Evolutionary conservation across 805 yeast species (phyloP), one percentile per base, ranked within the genome.

Genomic region (Teunomyces kruisii): DNA sequence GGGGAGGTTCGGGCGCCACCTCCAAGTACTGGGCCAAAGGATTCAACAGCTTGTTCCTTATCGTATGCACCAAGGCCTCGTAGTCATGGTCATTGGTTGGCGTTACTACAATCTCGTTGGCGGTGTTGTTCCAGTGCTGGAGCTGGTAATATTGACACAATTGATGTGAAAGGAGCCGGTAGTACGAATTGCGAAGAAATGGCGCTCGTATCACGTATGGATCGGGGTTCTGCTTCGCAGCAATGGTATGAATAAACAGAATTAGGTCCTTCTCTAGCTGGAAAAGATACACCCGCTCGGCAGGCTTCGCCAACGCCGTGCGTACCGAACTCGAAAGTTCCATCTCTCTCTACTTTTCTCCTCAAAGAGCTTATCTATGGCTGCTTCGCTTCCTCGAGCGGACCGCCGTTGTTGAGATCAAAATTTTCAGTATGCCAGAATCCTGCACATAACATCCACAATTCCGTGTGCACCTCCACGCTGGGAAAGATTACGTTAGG

Each of bases 141-240:
- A 85, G 59, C 17, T 72, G 67, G 55, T 84, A 83, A 58, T 83
- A 84, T 31, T 81, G 84, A 4, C 90, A 87, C 29, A 84, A 65
- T 51, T 84, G 86, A 61, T 86, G 91, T 0, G 85, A 75, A 43
- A 86, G 63, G 38, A 86, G 66, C 52, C 92, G 67, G 52, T 80
- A 81, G 59, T 82, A 86, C 2, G 89, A 82, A 59, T 86, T 86
- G 75, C 81, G 75, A 6, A 86, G 78, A 19, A 39, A 42, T 30
- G 42, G 47, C 6, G 61, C 51, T 32, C 48, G 47, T 28, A 60
- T 55, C 2, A 46, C 42, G 26, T 51, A 49, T 44, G 38, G 22
- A 8, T 26, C 13, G 41, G 52, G 9, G 45, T 32, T 12, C 17
- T 42, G 39, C 32, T 69, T 70, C 56, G 17, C 13, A 9, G 33